A percentile compares a stretch with the other conserved stretches of the same genome.
These are phyloP conservation scores for Morella rubra DNA, from an alignment of 306 rosid genomes.

Conservation along the genomic window DNA sequence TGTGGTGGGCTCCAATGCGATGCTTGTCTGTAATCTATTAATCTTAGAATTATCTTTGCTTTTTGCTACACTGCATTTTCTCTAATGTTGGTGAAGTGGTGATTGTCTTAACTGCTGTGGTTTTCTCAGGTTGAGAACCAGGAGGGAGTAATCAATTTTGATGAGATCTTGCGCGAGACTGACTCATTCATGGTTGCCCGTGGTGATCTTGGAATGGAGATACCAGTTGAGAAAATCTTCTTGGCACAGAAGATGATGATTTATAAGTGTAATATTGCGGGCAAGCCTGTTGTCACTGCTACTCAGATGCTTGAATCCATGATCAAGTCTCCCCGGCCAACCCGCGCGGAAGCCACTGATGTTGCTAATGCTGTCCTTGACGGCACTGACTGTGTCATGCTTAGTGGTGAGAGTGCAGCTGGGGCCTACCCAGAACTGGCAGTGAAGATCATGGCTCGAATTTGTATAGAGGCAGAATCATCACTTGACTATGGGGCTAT, in stretches of 20 bases:
- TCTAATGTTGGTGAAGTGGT: conserved; percentile 14
- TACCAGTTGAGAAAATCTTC: conserved; percentile 94
- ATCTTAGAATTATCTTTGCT: background rate
- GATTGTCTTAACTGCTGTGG: conserved; percentile 26
- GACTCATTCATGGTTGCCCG: conserved; percentile 99
- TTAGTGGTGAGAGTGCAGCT: conserved; percentile 97
- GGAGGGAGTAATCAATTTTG: conserved; percentile 96
- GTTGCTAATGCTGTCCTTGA: conserved; percentile 96
- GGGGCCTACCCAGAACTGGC: conserved; percentile 94
- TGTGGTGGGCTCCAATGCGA: background rate
- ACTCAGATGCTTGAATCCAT: conserved; percentile 98
- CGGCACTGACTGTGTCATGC: conserved; percentile 97
- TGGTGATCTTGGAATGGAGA: conserved; percentile 99
- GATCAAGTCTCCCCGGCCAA: conserved; percentile 96
- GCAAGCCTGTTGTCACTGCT: conserved; percentile 97
- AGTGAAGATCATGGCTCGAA: conserved; percentile 89
- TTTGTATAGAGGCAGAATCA: conserved; percentile 91
- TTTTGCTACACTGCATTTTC: background rate
- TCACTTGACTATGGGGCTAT: conserved; percentile 87
- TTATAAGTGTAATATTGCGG: conserved; percentile 91
- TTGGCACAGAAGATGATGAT: conserved; percentile 98
- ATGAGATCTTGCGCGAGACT: conserved; percentile 92
- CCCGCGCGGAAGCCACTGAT: conserved; percentile 96
- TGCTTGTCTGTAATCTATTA: background rate
- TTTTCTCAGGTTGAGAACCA: conserved; percentile 83